phyloP scores from a whole-genome alignment of 306 rosid species.

The Casuarina glauca region DNA sequence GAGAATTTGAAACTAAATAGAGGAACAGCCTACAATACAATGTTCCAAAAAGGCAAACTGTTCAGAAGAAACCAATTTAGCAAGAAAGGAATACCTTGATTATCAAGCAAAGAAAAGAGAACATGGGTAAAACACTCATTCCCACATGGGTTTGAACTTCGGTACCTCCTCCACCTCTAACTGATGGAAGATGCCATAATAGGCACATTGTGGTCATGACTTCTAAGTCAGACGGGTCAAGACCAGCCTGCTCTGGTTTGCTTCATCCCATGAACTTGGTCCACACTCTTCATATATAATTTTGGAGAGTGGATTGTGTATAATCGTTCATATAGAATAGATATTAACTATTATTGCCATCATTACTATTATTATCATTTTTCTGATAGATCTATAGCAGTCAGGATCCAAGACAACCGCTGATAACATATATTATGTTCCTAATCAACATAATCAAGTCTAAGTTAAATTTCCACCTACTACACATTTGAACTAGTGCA shows the following conservation, averaged over 20 bases:
- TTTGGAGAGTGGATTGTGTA: background rate
- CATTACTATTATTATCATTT: background rate
- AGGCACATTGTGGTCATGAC: background rate
- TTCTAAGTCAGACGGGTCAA: background rate
- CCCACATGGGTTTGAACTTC: background rate
- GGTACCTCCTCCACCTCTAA: background rate
- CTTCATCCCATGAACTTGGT: background rate
- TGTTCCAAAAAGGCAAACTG: background rate
- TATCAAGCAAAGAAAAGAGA: background rate
- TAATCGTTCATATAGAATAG: background rate
- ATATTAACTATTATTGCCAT: background rate
- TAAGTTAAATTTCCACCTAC: background rate
- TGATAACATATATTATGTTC: background rate
- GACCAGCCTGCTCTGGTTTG: background rate
- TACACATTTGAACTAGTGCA: background rate
- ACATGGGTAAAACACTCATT: background rate
- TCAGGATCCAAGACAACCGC: background rate
- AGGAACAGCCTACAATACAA: constrained; percentile 1
- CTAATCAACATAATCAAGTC: background rate
- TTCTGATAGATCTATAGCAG: background rate
- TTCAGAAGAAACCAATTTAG: background rate
- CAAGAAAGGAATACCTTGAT: background rate
- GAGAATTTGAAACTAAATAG: constrained; percentile 2
- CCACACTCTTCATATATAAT: background rate
- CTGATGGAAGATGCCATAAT: background rate